Evolutionary conservation across 148 eudicot species (phyloP).

Genomic region (Diospyros kaki): DNA sequence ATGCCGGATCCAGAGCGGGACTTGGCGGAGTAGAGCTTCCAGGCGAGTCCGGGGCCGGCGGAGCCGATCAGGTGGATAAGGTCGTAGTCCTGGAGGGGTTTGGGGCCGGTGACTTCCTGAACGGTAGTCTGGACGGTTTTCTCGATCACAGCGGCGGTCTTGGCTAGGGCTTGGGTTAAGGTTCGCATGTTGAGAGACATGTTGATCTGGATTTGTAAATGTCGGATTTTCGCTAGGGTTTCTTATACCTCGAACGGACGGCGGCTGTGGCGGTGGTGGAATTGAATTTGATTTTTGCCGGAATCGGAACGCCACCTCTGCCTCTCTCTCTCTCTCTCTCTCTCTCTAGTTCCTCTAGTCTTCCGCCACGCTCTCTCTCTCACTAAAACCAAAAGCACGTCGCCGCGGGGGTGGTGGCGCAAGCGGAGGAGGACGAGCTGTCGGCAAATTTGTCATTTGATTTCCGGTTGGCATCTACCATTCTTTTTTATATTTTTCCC

Average conservation of each 20-base stretch:
- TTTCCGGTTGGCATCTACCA: too few species aligned
- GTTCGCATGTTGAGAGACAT: slow-evolving; percentile 94
- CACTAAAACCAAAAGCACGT: too few species aligned
- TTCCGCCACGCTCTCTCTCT: too few species aligned
- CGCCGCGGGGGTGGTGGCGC: too few species aligned
- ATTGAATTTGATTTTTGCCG: background rate
- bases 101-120: slow-evolving; percentile 93
- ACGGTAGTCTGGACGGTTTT: slow-evolving; percentile 88
- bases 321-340: background rate
- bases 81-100: slow-evolving; percentile 79
- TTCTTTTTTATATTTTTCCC: too few species aligned
- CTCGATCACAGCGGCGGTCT: slow-evolving; percentile 90
- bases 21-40: slow-evolving; percentile 89
- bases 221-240: background rate
- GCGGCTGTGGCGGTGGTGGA: background rate
- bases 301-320: background rate
- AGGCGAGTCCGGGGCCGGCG: slow-evolving; percentile 81
- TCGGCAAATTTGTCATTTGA: too few species aligned
- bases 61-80: slow-evolving; percentile 84
- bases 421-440: too few species aligned
- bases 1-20: slow-evolving; percentile 41
- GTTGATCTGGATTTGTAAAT: background rate
- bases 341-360: background rate
- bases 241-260: background rate
- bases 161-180: slow-evolving; percentile 89